Evolutionary conservation across 2,329 filamentous ascomycete species (phyloP), one percentile per base, ranked within the genome.

Genomic region (Pseudogymnoascus sp.): DNA sequence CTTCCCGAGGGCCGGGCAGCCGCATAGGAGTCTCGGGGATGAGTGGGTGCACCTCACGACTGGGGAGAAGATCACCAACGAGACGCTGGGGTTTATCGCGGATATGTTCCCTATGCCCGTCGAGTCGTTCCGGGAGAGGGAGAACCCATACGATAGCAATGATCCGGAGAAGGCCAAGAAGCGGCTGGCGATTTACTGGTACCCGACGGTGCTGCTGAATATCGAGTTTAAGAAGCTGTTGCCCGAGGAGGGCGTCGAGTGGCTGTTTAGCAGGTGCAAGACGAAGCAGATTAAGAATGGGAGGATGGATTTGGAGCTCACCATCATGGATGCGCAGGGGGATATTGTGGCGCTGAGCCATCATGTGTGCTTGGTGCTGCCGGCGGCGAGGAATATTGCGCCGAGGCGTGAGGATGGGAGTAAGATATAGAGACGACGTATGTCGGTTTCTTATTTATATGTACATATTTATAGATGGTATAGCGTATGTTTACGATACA

Each of bases 191-290:
- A 74, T 74, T n/a, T 69, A 66, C 61, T 73, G 72, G 72, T 73
- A 72, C 60, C 72, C 72, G 5, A 95, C 90, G 0, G 74, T 95
- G 1, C 76, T 86, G 16, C 75, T 94, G 71, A 91, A 90, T 71
- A 69, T 95, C 22, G 90, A 95, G 65, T 77, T 92, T 39, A 94
- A 93, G 77, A 90, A 88, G 71, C 73, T 80, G 5, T 72, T 95
- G 49, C 89, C 89, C 0, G 75, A 76, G 3, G 82, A 83, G 42
- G 90, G 90, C 0, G 84, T 84, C 1, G 85, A 90, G 71, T 94
- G 88, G 86, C 71, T 95, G 61, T 87, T 87, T 68, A 78, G 86
- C 41, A 79, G 89, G 33, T 79, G 87, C 11, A 79, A 82, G 62
- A 79, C 85, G 4, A 92, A 90, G 74, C 77, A 80, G 72, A 83